phyloP scores from a whole-genome alignment of 2,329 filamentous ascomycete species.

The Neodidymelliopsis sp. region DNA sequence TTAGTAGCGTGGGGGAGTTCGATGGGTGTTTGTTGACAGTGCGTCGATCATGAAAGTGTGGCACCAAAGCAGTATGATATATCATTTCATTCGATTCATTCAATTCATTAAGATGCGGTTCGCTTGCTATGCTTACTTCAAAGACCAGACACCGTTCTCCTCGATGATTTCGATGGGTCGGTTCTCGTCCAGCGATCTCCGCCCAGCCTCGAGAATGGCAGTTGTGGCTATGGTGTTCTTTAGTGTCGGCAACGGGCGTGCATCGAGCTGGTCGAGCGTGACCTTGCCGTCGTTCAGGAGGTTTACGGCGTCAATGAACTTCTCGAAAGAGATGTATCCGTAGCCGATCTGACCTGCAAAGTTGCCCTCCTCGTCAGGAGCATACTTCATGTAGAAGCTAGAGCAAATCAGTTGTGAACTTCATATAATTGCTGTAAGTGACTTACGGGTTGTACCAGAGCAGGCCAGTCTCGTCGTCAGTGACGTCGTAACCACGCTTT shows the following conservation, averaged over 20 bases:
- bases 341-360: conserved; percentile 92
- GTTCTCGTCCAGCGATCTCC: conserved; percentile 83
- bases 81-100: conserved; percentile 10
- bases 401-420: conserved; percentile 12
- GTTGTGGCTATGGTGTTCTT: conserved; percentile 91
- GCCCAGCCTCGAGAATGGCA: conserved; percentile 87
- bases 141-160: conserved; percentile 70
- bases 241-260: conserved; percentile 81
- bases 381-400: conserved; percentile 90
- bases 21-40: conserved; percentile 4
- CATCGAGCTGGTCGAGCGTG: conserved; percentile 78
- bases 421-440: not conserved
- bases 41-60: not conserved
- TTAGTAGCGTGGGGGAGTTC: conserved; percentile 6
- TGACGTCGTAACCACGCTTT: conserved; percentile 92
- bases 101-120: conserved; percentile 3
- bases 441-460: conserved; percentile 85
- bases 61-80: not conserved
- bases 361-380: conserved; percentile 92
- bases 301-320: conserved; percentile 88
- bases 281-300: conserved; percentile 77
- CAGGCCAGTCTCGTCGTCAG: conserved; percentile 76
- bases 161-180: conserved; percentile 77
- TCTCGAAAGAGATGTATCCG: conserved; percentile 93
- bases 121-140: conserved; percentile 57